Evolutionary conservation across 345 rosid genomes (phyloP).

Genomic region (Pelargonium nanum): DNA sequence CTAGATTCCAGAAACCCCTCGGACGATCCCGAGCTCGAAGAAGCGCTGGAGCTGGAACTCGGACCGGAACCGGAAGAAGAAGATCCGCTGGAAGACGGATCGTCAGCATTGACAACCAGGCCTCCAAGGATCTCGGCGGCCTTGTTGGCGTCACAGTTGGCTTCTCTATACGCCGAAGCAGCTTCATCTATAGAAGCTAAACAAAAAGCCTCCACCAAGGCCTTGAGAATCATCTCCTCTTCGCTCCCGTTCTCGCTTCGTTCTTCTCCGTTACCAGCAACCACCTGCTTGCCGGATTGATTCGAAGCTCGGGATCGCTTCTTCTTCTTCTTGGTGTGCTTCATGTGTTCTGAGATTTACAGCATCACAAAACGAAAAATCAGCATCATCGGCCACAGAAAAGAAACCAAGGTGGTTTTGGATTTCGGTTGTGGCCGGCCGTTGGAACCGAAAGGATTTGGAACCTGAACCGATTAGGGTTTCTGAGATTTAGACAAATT

Average conservation of each 20-base stretch:
- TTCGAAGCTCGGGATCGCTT: slow-evolving; percentile 19
- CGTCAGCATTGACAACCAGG: slow-evolving; percentile 27
- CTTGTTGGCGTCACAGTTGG: slow-evolving; percentile 34
- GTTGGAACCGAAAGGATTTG: not conserved
- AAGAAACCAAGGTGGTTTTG: not conserved
- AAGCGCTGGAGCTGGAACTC: slow-evolving; percentile 30
- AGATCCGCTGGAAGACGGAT: slow-evolving; percentile 35
- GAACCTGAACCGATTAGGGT: not conserved
- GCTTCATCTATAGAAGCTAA: slow-evolving; percentile 49
- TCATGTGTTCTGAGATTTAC: slow-evolving; percentile 17
- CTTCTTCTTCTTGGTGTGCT: slow-evolving; percentile 45
- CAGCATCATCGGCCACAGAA: not conserved
- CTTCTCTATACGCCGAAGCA: slow-evolving; percentile 29
- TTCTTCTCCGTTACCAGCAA: slow-evolving; percentile 6
- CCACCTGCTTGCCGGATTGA: slow-evolving; percentile 10
- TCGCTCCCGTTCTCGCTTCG: slow-evolving; percentile 6
- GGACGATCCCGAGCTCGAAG: slow-evolving; percentile 25
- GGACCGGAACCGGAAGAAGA: slow-evolving; percentile 36
- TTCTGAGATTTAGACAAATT: too few species aligned
- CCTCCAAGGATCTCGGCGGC: slow-evolving; percentile 35
- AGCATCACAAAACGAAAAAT: not conserved
- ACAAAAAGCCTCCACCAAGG: slow-evolving; percentile 44
- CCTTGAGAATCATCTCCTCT: slow-evolving; percentile 3
- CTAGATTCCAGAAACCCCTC: slow-evolving; percentile 27
- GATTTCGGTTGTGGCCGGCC: not conserved